These are phyloP conservation scores for Mrakia gelida DNA, from an alignment of 768 basidiomycete species.

Conservation along the genomic window DNA sequence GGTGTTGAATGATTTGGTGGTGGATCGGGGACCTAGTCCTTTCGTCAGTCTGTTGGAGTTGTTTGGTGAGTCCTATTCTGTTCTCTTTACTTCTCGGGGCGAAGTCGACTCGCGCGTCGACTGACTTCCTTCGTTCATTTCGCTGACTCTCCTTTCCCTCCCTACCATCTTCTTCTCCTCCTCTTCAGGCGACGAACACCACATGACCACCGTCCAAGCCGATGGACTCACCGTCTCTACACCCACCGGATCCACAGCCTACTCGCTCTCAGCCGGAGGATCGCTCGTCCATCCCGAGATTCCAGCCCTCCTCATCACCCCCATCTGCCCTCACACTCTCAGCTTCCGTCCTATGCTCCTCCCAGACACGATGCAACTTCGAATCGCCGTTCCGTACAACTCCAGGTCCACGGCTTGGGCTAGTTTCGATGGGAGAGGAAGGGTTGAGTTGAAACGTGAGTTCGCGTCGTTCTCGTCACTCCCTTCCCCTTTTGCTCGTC, in stretches of 20 bases:
- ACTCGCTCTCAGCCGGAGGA: slow-evolving; percentile 95
- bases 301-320: slow-evolving; percentile 90
- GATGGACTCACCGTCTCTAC: slow-evolving; percentile 93
- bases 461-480: slow-evolving; percentile 31
- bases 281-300: slow-evolving; percentile 98
- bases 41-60: slow-evolving; percentile 93
- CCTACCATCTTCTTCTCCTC: slow-evolving; percentile 30
- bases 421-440: slow-evolving; percentile 93
- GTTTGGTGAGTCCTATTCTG: slow-evolving; percentile 65
- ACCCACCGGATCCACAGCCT: slow-evolving; percentile 96
- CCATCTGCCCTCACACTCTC: slow-evolving; percentile 96
- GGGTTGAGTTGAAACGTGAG: slow-evolving; percentile 92
- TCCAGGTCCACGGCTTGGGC: slow-evolving; percentile 98
- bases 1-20: slow-evolving; percentile 93
- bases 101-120: background rate
- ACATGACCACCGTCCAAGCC: slow-evolving; percentile 98
- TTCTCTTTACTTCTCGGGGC: background rate
- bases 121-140: background rate
- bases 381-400: slow-evolving; percentile 98
- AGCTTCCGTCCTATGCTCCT: slow-evolving; percentile 98
- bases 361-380: slow-evolving; percentile 96
- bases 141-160: background rate
- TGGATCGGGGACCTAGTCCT: slow-evolving; percentile 95
- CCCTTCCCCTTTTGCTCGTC: background rate
- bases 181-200: slow-evolving; percentile 87